These are phyloP conservation scores for Linum trigynum DNA, from an alignment of 345 rosid species.

Conservation along the genomic window DNA sequence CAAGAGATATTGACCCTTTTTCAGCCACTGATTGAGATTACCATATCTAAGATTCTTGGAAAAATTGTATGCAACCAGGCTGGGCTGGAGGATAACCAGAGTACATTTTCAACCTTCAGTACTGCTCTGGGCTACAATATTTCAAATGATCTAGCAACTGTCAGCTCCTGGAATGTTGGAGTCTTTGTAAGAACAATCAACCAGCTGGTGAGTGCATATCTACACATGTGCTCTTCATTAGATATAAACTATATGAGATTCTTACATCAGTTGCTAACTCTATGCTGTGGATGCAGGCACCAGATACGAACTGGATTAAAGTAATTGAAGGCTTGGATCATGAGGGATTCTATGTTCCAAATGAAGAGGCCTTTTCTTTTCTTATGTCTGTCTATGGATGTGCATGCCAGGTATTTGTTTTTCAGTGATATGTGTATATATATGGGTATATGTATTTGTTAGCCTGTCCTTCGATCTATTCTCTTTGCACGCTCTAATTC, in stretches of 20 bases:
- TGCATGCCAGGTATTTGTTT: slow-evolving; percentile 65
- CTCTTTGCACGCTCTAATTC: not conserved
- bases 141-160: slow-evolving; percentile 36
- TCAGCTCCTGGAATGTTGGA: slow-evolving; percentile 69
- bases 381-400: slow-evolving; percentile 65
- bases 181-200: slow-evolving; percentile 62
- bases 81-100: slow-evolving; percentile 49
- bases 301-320: slow-evolving; percentile 63
- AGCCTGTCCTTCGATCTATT: not conserved
- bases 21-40: slow-evolving; percentile 58
- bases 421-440: not conserved
- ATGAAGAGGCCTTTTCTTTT: slow-evolving; percentile 70
- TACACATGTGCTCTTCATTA: not conserved
- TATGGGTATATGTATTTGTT: not conserved
- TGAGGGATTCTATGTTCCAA: slow-evolving; percentile 74
- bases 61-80: slow-evolving; percentile 39
- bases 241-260: slow-evolving; percentile 9
- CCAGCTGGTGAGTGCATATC: slow-evolving; percentile 49
- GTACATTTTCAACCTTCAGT: slow-evolving; percentile 52
- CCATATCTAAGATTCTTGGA: slow-evolving; percentile 62
- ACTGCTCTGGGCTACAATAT: slow-evolving; percentile 57
- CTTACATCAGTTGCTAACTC: slow-evolving; percentile 3
- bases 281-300: slow-evolving; percentile 49
- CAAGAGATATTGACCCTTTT: slow-evolving; percentile 64
- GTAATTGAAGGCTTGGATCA: slow-evolving; percentile 80